Base-by-base conservation (phyloP, 2,329 filamentous ascomycete species). In the Rosellinia necatrix region DNA sequence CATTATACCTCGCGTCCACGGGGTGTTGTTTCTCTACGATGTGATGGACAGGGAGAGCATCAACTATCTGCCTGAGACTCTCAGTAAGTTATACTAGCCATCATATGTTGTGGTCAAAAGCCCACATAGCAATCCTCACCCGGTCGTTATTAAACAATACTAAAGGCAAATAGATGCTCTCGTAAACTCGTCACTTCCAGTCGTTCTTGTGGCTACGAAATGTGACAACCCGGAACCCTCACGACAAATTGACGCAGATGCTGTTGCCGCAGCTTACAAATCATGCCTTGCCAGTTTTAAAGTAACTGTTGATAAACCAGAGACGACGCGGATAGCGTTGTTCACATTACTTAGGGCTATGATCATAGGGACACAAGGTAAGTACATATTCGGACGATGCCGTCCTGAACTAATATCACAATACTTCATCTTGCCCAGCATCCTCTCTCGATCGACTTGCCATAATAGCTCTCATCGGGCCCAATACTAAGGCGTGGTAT, bases 21-120 rank as follows among this genome's bases (percentile, higher is more conserved):
- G 90, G 17, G 91, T 90, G 41, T 76, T 97, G 65, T 84, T 93
- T 56, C 77, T 97, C 44, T 96, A 96, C 78, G 91, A 97, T 80
- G 89, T 96, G 40, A 90, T 86, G 72, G 88, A 90, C 70, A 82
- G 85, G 64, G 84, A 87, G 58, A 93, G 87, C 70, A 84, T 96
- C 65, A 81, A 82, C 56, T 84, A 89, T 58, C 79, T 96, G 51
- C 87, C 90, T 35, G 83, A 88, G 65, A 85, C 90, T 60, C 78
- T 96, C 70, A 86, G 92, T 96, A 81, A 83, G 88, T 56, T 51
- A 10, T 37, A 49, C 27, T 19, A 34, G 19, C 15, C 22, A 34
- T 49, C n/a, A n/a, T 41, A 17, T 13, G n/a, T n/a, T 37, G 50
- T 41, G 9, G 38, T 53, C 9, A 10, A 2, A 47, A 30, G 29